A percentile compares a stretch with the other conserved stretches of the same genome.
phyloP scores from a whole-genome alignment of 2,329 filamentous ascomycete genomes.

The Diaporthe sp. region DNA sequence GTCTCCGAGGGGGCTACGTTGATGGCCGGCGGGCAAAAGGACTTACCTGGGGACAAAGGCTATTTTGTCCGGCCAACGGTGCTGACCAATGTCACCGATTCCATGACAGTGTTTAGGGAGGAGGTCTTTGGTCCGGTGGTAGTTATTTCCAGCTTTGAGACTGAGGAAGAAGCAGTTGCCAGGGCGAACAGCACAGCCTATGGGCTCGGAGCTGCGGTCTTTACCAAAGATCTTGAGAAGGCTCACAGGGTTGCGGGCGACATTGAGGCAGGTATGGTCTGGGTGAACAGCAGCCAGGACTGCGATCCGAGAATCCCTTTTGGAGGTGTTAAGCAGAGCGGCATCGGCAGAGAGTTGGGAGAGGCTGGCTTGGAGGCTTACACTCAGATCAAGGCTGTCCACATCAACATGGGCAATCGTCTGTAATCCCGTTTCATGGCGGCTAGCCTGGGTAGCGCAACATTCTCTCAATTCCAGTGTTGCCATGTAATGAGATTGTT shows the following conservation, averaged over 20 bases:
- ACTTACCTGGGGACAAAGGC: conserved; percentile 65
- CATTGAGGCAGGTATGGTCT: conserved; percentile 69
- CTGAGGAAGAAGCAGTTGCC: conserved; percentile 54
- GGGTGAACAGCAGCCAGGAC: conserved; percentile 61
- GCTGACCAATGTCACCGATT: conserved; percentile 52
- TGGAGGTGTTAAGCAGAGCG: conserved; percentile 55
- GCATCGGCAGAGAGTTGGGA: conserved; percentile 54
- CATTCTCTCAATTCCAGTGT: too few relatives aligned
- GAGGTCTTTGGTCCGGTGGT: conserved; percentile 56
- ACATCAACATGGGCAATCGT: conserved; percentile 51
- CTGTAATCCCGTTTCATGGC: background rate
- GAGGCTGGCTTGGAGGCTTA: conserved; percentile 54
- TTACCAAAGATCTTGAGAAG: conserved; percentile 67
- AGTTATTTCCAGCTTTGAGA: conserved; percentile 52
- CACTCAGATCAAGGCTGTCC: conserved; percentile 54
- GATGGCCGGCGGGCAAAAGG: conserved; percentile 69
- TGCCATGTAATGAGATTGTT: background rate
- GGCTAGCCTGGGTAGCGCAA: background rate
- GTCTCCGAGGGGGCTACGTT: conserved; percentile 76
- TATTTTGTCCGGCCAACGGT: conserved; percentile 54
- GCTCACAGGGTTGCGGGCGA: conserved; percentile 63
- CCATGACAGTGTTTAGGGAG: conserved; percentile 53
- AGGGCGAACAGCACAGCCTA: conserved; percentile 64
- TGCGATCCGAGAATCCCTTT: conserved; percentile 68
- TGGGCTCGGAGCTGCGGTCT: conserved; percentile 70